Base-by-base conservation (phyloP, 257 asterid species). In the Agastache rugosa region DNA sequence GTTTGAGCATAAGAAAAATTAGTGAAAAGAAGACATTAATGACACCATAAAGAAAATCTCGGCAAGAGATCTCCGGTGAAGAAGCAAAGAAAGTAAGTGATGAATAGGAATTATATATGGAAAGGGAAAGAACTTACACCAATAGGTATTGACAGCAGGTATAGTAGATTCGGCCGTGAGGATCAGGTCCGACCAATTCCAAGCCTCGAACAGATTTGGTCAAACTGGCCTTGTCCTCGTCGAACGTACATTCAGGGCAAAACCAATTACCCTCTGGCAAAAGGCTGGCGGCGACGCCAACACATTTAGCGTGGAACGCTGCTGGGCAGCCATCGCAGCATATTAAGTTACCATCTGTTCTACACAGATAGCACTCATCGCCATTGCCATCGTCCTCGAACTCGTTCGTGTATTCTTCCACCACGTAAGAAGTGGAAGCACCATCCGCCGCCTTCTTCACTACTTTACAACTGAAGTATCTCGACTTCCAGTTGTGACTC, bases 301-400 rank as follows among this genome's bases (percentile, higher is more conserved):
- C 97, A 58, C 97, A 94, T 79, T 91, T 86, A 14, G 97, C 76
- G 82, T 94, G 97, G 76, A 82, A 90, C 58, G 99, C 97, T 23
- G 97, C 95, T 56, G 97, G 99, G 80, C 99, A 94, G 44, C 97
- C 96, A 67, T 94, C 99, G 73, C 97, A 94, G 85, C 97, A 94
- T 80, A 94, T 89, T 63, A 94, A 82, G 78, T 48, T 87, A n/a
- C 99, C 99, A 27, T 90, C 96, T 93, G 89, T 89, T 81, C 86
- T 90, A 79, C 99, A 94, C 15, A 94, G 96, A 86, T 83, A 79
- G 82, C 99, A 94, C 76, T 92, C 99, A 75, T 94, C 99, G 64
- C 87, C 85, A 71, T 94, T 94, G 86, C 87, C 71, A 69, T 94
- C 98, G 35, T 71, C 83, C 89, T 47, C 77, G 4, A 54, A 54